Evolutionary conservation across 495 filamentous ascomycete species (phyloP), one percentile per base, ranked within the genome.

Genomic region (Podospora sp.): DNA sequence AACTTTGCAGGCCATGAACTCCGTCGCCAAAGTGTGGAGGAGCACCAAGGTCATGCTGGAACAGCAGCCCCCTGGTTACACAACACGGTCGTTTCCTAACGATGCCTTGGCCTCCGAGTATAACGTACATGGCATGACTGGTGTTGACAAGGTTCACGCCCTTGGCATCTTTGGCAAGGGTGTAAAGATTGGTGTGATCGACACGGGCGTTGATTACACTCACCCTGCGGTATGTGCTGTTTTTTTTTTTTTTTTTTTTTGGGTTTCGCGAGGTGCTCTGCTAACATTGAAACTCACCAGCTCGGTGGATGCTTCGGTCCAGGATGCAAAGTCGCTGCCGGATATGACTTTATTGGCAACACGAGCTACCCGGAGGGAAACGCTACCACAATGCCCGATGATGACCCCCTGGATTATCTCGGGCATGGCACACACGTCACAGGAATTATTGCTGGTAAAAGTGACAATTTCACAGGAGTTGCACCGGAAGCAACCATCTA

Each of bases 401-500:
- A 21, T 6, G 53, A 57, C 24, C 53, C 53, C 20, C 2, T 6
- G 24, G 53, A 57, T 57, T 2, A 4, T 14, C 53, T 2, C 6
- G 77, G 76, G 27, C 77, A 80, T 66, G 81, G 82, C 55, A 82
- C 82, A 18, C 77, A 80, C 51, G 76, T 79, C 4, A 57, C 77
- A 59, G 78, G 78, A 25, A 80, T 81, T 53, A 75, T 84, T 63
- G 81, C 80, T 21, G 80, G 75, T 20, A 74, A 81, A 46, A 70
- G 73, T 2, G 72, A 69, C n/a, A 33, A 49, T 35, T 82, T 83
- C 64, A 73, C 75, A 9, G 80, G 81, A 21, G 81, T 84, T 49
- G 82, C 81, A 11, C 82, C 81, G 5, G 77, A 81, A 64, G 80
- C 79, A 21, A 83, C 76, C 12, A 57, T 84, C 14, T 73, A 74